Evolutionary conservation across 306 rosid species (phyloP), one percentile per base, ranked within the genome.

Genomic region (Vicia villosa): DNA sequence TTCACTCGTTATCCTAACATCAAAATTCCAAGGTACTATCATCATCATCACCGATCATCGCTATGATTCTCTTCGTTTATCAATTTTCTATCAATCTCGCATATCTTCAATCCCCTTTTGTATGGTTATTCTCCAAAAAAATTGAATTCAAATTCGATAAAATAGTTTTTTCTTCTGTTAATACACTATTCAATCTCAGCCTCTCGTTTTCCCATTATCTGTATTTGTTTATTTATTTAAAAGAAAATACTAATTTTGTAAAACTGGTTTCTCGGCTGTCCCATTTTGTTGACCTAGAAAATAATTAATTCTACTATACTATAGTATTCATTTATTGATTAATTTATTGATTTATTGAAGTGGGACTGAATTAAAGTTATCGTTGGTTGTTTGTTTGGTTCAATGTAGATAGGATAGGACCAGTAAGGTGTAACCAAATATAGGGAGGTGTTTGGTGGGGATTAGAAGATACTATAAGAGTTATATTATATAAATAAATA

Each of bases 361-460:
- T 30, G 50, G 40, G 41, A n/a, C 28, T 51, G 59, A 45, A 60
- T 56, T 56, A 66, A 77, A 47, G 16, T 13, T 41, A 9, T 50
- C 26, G 24, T 61, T 74, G 40, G 21, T 58, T 68, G 70, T 21
- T 26, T 58, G 38, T 56, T 60, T 63, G 49, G 46, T 20, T 28
- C 37, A 30, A 64, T 51, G 71, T 20, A n/a, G n/a, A n/a, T n/a
- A 62, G 82, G 85, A 72, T 19, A 36, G 75, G 74, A 34, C 71
- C 63, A 76, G 78, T 60, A n/a, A n/a, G n/a, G n/a, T n/a, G n/a
- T n/a, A n/a, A n/a, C n/a, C n/a, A n/a, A n/a, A n/a, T n/a, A n/a
- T n/a, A n/a, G 73, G 56, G 69, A 64, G 57, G 10, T 24, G 76
- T 74, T 82, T 82, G 76, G 84, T 71, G 83, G 79, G 83, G 90